These are phyloP conservation scores for Cenchrus americanus DNA, from an alignment of 176 grass and related monocot species.

Conservation along the genomic window DNA sequence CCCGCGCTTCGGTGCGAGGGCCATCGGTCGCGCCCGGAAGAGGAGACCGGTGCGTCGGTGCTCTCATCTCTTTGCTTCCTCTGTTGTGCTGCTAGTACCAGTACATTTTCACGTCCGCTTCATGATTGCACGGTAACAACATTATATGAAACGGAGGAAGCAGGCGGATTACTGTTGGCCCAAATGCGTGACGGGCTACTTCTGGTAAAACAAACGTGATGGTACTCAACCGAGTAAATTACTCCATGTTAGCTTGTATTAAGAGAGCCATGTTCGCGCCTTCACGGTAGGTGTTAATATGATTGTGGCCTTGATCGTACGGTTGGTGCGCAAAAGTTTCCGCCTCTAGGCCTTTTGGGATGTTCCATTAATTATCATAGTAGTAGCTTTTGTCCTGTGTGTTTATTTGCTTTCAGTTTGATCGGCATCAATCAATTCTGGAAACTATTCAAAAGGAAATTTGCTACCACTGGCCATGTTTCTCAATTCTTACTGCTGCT, in stretches of 20 bases:
- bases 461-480: not conserved
- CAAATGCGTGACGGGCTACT: not conserved
- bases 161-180: not conserved
- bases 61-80: not conserved
- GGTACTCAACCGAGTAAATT: constrained; percentile 22
- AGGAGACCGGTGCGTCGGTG: constrained; percentile 64
- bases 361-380: constrained; percentile 22
- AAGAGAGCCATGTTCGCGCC: constrained; percentile 11
- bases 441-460: not conserved
- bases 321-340: constrained; percentile 46
- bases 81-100: not conserved
- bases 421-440: not conserved
- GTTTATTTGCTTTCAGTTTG: not conserved
- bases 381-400: constrained; percentile 17
- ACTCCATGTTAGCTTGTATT: constrained; percentile 34
- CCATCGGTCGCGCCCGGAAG: constrained; percentile 45
- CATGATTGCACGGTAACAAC: not conserved
- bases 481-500: not conserved
- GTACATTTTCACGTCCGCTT: not conserved
- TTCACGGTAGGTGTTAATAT: constrained; percentile 27
- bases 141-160: not conserved
- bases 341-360: not conserved
- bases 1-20: constrained; percentile 80
- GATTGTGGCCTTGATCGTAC: constrained; percentile 17
- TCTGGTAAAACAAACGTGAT: not conserved